A percentile compares a stretch with the other conserved stretches of the same genome.
phyloP scores from a whole-genome alignment of 345 rosid genomes.

The Microcos paniculata region DNA sequence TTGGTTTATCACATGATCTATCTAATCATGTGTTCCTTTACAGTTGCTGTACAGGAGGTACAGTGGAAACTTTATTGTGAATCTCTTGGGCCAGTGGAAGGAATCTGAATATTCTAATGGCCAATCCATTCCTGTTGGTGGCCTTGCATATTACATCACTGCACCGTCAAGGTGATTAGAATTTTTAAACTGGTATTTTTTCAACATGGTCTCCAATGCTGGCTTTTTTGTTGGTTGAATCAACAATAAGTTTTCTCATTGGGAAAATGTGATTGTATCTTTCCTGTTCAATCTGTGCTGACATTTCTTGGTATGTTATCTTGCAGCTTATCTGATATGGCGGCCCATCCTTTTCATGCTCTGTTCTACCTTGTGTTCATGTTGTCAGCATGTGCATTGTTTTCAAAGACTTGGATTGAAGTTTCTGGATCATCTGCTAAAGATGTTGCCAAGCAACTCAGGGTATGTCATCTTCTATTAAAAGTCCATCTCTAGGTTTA shows the following conservation, averaged over 20 bases:
- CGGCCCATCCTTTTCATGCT: slow-evolving; percentile 75
- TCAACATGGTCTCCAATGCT: not conserved
- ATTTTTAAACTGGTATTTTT: not conserved
- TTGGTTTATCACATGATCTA: not conserved
- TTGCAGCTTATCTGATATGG: slow-evolving; percentile 66
- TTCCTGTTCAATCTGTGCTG: not conserved
- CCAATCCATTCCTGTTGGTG: slow-evolving; percentile 65
- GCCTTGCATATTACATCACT: slow-evolving; percentile 65
- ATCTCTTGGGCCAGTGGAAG: slow-evolving; percentile 39
- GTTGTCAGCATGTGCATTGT: slow-evolving; percentile 74
- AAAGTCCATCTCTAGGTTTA: not conserved
- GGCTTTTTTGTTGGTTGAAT: not conserved
- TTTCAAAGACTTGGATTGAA: slow-evolving; percentile 84
- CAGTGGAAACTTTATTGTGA: slow-evolving; percentile 66
- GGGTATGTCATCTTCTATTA: slow-evolving; percentile 37
- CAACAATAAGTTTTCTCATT: not conserved
- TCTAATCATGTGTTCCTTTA: slow-evolving; percentile 9
- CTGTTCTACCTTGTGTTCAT: slow-evolving; percentile 69
- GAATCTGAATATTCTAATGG: slow-evolving; percentile 59
- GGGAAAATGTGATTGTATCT: not conserved
- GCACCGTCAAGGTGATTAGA: slow-evolving; percentile 56
- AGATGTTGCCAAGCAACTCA: slow-evolving; percentile 82
- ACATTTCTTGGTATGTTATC: not conserved
- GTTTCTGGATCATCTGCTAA: slow-evolving; percentile 78
- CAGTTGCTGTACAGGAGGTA: slow-evolving; percentile 67